phyloP scores from a whole-genome alignment of 2,329 filamentous ascomycete genomes.

The Aspergillus sp. region DNA sequence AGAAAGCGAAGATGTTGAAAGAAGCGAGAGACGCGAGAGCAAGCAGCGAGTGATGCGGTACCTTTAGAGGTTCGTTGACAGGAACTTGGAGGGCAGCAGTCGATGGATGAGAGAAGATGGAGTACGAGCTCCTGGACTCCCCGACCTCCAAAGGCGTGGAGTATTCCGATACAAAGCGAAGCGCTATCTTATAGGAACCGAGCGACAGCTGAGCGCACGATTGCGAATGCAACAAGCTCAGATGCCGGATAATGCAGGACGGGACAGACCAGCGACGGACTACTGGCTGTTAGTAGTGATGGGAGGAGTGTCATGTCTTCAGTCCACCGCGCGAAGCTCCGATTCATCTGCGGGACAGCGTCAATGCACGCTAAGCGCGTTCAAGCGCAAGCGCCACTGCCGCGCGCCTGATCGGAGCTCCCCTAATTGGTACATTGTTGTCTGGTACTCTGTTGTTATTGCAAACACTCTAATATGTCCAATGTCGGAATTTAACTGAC shows the following conservation, averaged over 20 bases:
- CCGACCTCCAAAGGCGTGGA: background rate
- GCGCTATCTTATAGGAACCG: background rate
- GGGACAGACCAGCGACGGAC: background rate
- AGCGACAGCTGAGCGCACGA: background rate
- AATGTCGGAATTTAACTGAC: too few species aligned
- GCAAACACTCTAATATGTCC: too few species aligned
- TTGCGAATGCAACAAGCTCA: background rate
- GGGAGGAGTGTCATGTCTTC: slow-evolving; percentile 8
- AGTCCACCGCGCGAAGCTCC: slow-evolving; percentile 10
- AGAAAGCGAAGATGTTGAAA: background rate
- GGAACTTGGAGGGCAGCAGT: background rate
- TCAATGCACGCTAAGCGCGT: slow-evolving; percentile 4
- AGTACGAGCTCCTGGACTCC: background rate
- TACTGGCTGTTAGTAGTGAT: background rate
- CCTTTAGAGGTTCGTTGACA: slow-evolving; percentile 8
- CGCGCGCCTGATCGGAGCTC: slow-evolving; percentile 8
- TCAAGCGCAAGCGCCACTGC: slow-evolving; percentile 10
- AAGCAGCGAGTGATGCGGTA: slow-evolving; percentile 14
- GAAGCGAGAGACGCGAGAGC: background rate
- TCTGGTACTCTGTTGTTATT: too few species aligned
- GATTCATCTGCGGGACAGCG: slow-evolving; percentile 4
- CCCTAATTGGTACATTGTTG: too few species aligned
- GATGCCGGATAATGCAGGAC: background rate
- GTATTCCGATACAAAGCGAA: background rate
- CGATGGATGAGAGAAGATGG: background rate